Evolutionary conservation across 2,329 filamentous ascomycete genomes (phyloP).

Genomic region (Pseudogymnoascus sp.): DNA sequence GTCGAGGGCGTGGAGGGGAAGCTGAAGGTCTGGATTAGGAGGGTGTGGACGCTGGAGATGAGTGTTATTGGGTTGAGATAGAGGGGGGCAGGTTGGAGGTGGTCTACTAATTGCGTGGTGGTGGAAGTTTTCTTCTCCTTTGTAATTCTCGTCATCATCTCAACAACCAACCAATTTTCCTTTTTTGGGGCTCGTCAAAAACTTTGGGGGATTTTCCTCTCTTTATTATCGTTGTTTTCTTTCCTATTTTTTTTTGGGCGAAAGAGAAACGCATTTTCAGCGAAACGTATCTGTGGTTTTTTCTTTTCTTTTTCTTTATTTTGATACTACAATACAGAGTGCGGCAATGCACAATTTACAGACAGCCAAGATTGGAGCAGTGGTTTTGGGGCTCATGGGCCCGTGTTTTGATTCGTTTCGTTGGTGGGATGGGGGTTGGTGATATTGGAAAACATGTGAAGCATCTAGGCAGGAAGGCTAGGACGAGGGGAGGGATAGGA

Average conservation of each 20-base stretch:
- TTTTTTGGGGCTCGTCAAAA: background rate
- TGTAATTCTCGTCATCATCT: background rate
- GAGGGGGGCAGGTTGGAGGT: conserved; percentile 17
- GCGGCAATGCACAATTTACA: background rate
- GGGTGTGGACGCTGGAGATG: conserved; percentile 99
- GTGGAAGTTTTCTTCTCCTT: background rate
- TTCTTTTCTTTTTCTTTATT: background rate
- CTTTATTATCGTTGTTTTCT: background rate
- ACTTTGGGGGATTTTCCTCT: background rate
- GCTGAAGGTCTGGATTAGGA: conserved; percentile 95
- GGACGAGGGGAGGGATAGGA: background rate
- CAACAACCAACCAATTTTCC: background rate
- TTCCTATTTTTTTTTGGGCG: background rate
- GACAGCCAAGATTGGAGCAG: background rate
- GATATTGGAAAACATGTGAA: background rate
- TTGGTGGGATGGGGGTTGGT: background rate
- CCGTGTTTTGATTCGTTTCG: background rate
- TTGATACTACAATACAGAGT: background rate
- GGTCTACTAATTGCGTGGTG: background rate
- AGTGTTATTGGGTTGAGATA: conserved; percentile 80
- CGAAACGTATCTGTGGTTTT: background rate
- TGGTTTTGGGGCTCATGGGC: background rate
- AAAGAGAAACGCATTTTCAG: background rate
- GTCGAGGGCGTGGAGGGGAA: conserved; percentile 87
- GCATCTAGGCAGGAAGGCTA: background rate